Base-by-base conservation (phyloP, 2,329 filamentous ascomycete genomes). In the Fusarium chuoi region DNA sequence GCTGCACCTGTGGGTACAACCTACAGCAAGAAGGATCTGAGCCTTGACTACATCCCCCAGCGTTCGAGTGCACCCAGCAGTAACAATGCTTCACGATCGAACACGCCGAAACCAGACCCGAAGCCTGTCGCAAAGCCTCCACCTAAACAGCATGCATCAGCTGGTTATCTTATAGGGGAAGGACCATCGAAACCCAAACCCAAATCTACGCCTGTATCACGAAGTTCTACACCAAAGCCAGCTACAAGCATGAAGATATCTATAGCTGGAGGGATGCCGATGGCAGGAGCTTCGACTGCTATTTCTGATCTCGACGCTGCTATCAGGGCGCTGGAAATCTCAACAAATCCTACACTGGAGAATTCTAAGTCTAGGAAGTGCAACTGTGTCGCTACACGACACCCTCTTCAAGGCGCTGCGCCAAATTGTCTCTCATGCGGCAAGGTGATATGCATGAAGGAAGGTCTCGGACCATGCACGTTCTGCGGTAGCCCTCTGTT, bases 371-470 rank as follows among this genome's bases (percentile, higher is more conserved):
- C 90, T 33, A 89, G 93, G 12, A 91, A 90, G 63, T 99, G 96
- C 82, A 93, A 93, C 77, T 99, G 96, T 81, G 94, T 97, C 78
- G 96, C 94, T 1, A 91, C 93, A 0, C 90, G 94, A 4, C 96
- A 99, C 81, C 94, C 96, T 2, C 88, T 98, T 6, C 92, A 98
- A 49, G 90, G 90, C n/a, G 95, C 96, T 1, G 95, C 95, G 0
- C 96, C 96, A 2, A 99, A 98, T 81, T 99, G 96, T 80, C 85
- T 97, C 22, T 92, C 89, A 49, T 99, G 96, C 78, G 96, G 96
- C 67, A 98, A 98, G 81, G 94, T 99, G 18, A 92, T 98, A 62
- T 99, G 96, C 81, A 90, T 97, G 30, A 95, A 96, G 78, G 95
- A 99, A 82, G 96, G 96, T 0, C 87, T 98, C 2, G 96, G 96